A percentile compares a stretch with the other conserved stretches of the same genome.
Conservation (phyloP, 2,329 filamentous ascomycete genomes). For the Penicillium sp. region DNA sequence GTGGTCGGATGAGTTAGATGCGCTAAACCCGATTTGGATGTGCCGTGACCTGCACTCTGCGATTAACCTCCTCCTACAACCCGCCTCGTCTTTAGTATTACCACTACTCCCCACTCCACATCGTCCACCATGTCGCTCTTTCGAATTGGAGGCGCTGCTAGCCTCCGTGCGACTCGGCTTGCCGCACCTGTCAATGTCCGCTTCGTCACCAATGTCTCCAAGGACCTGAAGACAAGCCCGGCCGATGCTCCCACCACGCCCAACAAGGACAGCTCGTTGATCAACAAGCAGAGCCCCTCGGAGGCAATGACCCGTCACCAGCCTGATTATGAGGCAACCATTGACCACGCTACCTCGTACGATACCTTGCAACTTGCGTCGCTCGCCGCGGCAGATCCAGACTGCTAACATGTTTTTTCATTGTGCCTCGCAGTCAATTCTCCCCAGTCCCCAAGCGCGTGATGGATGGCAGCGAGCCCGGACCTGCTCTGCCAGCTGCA, state of each 20-base stretch:
- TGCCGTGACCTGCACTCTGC: conserved; percentile 39
- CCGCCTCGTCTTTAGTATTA: conserved; percentile 38
- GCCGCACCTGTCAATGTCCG: conserved; percentile 41
- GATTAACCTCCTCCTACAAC: conserved; percentile 35
- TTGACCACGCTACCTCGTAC: conserved; percentile 92
- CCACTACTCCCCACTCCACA: conserved; percentile 23
- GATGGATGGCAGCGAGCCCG: conserved; percentile 87
- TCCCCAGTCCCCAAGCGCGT: conserved; percentile 87
- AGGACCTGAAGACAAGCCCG: conserved; percentile 56
- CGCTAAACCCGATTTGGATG: conserved; percentile 43
- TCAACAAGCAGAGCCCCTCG: conserved; percentile 54
- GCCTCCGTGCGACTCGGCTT: conserved; percentile 39
- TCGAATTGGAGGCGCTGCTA: conserved; percentile 54
- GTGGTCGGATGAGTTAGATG: conserved; percentile 40
- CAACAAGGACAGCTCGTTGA: conserved; percentile 49
- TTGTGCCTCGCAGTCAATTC: conserved; percentile 65
- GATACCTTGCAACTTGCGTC: conserved; percentile 35
- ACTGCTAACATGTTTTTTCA: conserved; percentile 32
- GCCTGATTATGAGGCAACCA: conserved; percentile 77
- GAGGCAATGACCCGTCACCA: conserved; percentile 65
- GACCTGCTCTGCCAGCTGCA: conserved; percentile 74
- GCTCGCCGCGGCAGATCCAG: conserved; percentile 10
- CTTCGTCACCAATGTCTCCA: conserved; percentile 41
- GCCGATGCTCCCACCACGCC: conserved; percentile 49
- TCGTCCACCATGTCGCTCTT: conserved; percentile 65